These are phyloP conservation scores for Sporothrix euskadiensis DNA, from an alignment of 2,329 filamentous ascomycete genomes.

Conservation along the genomic window DNA sequence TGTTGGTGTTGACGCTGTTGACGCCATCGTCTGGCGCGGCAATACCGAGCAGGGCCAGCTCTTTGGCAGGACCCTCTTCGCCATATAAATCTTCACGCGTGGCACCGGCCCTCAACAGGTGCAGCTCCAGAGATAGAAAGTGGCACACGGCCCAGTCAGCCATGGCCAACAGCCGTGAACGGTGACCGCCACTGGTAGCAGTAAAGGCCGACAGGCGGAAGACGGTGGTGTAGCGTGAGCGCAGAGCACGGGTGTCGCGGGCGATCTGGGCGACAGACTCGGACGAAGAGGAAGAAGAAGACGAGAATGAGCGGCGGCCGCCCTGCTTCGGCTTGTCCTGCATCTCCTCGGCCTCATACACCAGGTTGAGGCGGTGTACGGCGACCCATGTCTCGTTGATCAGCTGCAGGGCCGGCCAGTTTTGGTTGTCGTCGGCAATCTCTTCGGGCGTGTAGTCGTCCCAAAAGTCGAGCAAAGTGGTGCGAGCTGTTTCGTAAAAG, in stretches of 20 bases:
- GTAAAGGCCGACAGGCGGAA: constrained; percentile 20
- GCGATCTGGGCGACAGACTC: constrained; percentile 13
- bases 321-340: not conserved
- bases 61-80: not conserved
- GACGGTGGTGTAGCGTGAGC: constrained; percentile 3
- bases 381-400: constrained; percentile 27
- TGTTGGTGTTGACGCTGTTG: not conserved
- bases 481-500: constrained; percentile 23
- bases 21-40: not conserved
- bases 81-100: constrained; percentile 2
- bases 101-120: constrained; percentile 9
- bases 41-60: not conserved
- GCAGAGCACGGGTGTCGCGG: constrained; percentile 3
- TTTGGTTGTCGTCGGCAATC: constrained; percentile 25
- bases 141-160: constrained; percentile 21
- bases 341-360: not conserved
- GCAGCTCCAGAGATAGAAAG: constrained; percentile 19
- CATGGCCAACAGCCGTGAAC: constrained; percentile 15
- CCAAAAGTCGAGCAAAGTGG: constrained; percentile 24
- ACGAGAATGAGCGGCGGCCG: not conserved
- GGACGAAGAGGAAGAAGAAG: not conserved
- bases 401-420: constrained; percentile 25
- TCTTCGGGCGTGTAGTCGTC: constrained; percentile 26
- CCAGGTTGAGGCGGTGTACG: constrained; percentile 18
- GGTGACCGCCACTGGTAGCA: constrained; percentile 8